Percentiles rank a stretch among this genome's conserved stretches.
Evolutionary conservation across 176 grass and related monocot genomes (phyloP).

Genomic region (Chrysopogon serrulatus): DNA sequence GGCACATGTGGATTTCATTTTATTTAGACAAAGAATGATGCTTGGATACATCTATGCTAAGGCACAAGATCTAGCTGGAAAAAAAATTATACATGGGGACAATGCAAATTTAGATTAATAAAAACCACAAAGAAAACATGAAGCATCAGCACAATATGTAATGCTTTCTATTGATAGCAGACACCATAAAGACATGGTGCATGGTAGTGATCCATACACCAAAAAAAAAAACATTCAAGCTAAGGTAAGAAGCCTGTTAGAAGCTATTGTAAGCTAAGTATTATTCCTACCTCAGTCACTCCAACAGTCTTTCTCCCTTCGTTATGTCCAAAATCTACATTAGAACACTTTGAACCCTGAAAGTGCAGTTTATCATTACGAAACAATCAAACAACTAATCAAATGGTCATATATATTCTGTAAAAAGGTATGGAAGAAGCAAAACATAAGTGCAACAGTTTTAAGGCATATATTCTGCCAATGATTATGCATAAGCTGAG

Average conservation of each 20-base stretch:
- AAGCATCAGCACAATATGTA: background rate
- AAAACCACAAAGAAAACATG: background rate
- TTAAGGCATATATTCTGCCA: background rate
- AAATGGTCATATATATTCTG: background rate
- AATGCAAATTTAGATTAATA: slow-evolving; percentile 3
- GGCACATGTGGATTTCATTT: slow-evolving; percentile 20
- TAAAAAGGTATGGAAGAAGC: background rate
- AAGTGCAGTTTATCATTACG: slow-evolving; percentile 15
- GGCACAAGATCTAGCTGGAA: background rate
- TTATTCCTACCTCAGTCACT: slow-evolving; percentile 64
- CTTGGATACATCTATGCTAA: background rate
- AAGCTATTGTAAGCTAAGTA: background rate
- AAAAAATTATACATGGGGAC: background rate
- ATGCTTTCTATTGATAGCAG: background rate
- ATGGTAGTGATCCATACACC: background rate
- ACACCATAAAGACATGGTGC: slow-evolving; percentile 6
- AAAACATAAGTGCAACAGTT: background rate
- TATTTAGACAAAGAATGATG: slow-evolving; percentile 17
- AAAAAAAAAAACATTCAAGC: slow-evolving; percentile 5
- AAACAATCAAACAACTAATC: slow-evolving; percentile 7
- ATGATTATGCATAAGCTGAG: background rate
- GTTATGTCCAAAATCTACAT: slow-evolving; percentile 68
- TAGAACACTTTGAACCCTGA: slow-evolving; percentile 48
- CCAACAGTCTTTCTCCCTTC: slow-evolving; percentile 55
- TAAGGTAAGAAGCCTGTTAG: background rate